Base-by-base conservation (phyloP, 2,329 filamentous ascomycete genomes). In the Hypoxylon sp. region DNA sequence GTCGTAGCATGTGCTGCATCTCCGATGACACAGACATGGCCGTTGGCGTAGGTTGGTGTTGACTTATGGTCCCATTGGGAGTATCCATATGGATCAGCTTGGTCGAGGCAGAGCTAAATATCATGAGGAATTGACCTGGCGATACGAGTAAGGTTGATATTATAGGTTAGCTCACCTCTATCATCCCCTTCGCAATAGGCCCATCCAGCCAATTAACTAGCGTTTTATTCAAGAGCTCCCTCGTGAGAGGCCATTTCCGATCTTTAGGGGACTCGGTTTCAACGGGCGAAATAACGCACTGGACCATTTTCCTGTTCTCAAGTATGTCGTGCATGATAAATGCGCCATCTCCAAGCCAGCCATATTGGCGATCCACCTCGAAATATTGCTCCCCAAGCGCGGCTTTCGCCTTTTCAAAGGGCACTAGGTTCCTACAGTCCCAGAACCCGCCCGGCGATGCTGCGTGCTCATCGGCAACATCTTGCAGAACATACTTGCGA, bases 61-160 rank as follows among this genome's bases (percentile, higher is more conserved):
- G 38, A 28, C 25, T 57, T 65, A n/a, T 62, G 65, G 19, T 68
- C 65, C 65, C 57, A 68, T 25, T 52, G 4, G 25, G 65, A 60
- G 11, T 61, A 68, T 3, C 57, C 57, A 9, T 58, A 3, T 1
- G 57, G 65, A 21, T 58, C 41, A 30, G 32, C 32, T 34, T 64
- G 60, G 21, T 64, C 65, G 4, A 63, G 34, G 5, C 32, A 32
- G 5, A 61, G 55, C 60, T 63, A 17, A 2, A 6, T 17, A 11
- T 14, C 9, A 34, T 66, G 2, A 62, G 51, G 7, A 41, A 25
- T 6, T 34, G 17, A 21, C 1, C 10, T 43, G 13, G 30, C 3
- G 19, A 7, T 38, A 60, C n/a, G 5, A 45, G 25, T 21, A 28
- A n/a, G 14, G 23, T 28, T 14, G 13, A 23, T 43, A 7, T 17